Base-by-base conservation (phyloP, 345 rosid genomes). In the Lepidium aucheri region DNA sequence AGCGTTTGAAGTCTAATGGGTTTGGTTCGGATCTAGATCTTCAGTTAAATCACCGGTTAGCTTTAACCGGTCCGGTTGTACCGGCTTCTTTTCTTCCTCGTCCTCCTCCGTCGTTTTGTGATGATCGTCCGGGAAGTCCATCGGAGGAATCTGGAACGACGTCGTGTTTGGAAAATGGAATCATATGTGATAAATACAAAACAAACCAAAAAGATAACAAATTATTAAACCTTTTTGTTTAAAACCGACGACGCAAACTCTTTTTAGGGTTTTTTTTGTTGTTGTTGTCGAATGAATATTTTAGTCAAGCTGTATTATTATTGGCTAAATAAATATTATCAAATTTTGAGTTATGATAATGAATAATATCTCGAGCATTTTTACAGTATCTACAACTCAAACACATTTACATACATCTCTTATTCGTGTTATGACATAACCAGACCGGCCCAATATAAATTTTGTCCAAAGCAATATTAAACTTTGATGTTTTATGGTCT, bases 101-200 rank as follows among this genome's bases (percentile, higher is more conserved):
- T n/a, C 22, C 86, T 8, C 81, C 86, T 8, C 52, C 15, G 24
- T 24, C 69, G 9, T 45, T 69, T 1, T 58, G 53, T 2, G n/a
- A 39, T 40, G 65, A 83, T 41, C 77, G 81, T 20, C 86, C 88
- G 13, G 92, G 76, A 22, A 81, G 88, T 50, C 87, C 94, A 39
- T 92, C 95, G 22, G 97, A 89, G 80, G 97, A 83, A 60, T 93
- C 96, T 0, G 97, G 63, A 30, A 89, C 90, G 54, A 88, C 96
- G 47, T 82, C 98, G 34, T 84, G 85, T 65, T 81, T 79, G 16
- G 90, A 86, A 7, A 82, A 83, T 59, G 83, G 82, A 39, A 36
- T 41, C 12, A 72, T 8, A 11, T 66, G 83, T 33, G 80, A 75
- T 61, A 76, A 42, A n/a, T 24, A 44, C 63, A 46, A 7, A 28